Evolutionary conservation across 2,329 filamentous ascomycete species (phyloP).

Genomic region (Lachnellula willkommii): DNA sequence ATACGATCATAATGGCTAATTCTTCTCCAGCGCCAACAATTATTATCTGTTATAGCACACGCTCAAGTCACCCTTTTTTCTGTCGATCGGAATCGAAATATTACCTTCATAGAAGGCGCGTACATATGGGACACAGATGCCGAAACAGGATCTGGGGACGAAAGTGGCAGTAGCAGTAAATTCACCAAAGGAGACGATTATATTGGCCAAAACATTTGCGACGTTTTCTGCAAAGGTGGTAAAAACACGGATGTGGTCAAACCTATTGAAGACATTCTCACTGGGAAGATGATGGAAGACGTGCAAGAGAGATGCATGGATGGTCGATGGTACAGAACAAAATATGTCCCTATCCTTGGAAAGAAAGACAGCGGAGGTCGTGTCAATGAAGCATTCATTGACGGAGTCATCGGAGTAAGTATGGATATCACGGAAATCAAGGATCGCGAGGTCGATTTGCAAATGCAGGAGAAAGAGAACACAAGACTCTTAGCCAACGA

Average conservation of each 20-base stretch:
- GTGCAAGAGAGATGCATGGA: slow-evolving; percentile 51
- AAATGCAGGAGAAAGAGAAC: slow-evolving; percentile 63
- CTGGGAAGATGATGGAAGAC: slow-evolving; percentile 54
- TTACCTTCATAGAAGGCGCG: slow-evolving; percentile 67
- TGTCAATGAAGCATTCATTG: slow-evolving; percentile 47
- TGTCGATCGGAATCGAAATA: slow-evolving; percentile 54
- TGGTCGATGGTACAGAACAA: slow-evolving; percentile 64
- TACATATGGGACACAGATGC: slow-evolving; percentile 45
- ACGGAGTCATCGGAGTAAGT: slow-evolving; percentile 72
- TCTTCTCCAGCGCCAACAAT: slow-evolving; percentile 48
- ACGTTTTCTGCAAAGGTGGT: slow-evolving; percentile 48
- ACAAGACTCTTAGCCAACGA: slow-evolving; percentile 67
- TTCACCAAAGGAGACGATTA: slow-evolving; percentile 25
- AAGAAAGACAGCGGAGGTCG: slow-evolving; percentile 50
- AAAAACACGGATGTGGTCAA: slow-evolving; percentile 37
- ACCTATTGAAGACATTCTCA: slow-evolving; percentile 59
- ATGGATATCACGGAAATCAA: slow-evolving; percentile 74
- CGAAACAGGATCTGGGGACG: slow-evolving; percentile 33
- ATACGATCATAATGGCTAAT: neutral
- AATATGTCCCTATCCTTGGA: slow-evolving; percentile 60
- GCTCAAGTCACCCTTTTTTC: slow-evolving; percentile 73
- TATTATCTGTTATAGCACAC: slow-evolving; percentile 68
- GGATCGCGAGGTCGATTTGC: slow-evolving; percentile 56
- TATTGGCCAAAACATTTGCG: slow-evolving; percentile 58
- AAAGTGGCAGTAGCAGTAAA: slow-evolving; percentile 19